phyloP scores from a whole-genome alignment of 805 yeast species.

The Ogataea ramenticola region DNA sequence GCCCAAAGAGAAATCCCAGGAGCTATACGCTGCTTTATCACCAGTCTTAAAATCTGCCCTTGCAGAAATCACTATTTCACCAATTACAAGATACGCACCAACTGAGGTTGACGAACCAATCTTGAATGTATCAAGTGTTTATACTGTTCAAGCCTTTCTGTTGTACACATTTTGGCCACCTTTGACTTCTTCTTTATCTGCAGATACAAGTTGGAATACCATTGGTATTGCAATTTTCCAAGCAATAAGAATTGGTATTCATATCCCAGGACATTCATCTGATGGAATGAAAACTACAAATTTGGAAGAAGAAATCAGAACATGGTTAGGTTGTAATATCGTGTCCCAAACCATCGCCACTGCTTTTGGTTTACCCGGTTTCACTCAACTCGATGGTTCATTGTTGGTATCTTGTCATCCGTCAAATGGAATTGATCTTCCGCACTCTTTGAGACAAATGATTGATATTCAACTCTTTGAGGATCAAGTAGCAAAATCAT shows the following conservation, averaged over 20 bases:
- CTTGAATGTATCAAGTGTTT: slow-evolving; percentile 83
- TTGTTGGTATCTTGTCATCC: slow-evolving; percentile 47
- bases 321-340: slow-evolving; percentile 92
- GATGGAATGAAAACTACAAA: slow-evolving; percentile 39
- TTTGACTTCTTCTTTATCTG: slow-evolving; percentile 84
- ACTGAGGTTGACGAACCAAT: slow-evolving; percentile 75
- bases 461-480: slow-evolving; percentile 80
- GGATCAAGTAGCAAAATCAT: slow-evolving; percentile 72
- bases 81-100: slow-evolving; percentile 79
- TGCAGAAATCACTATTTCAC: slow-evolving; percentile 85
- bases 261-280: slow-evolving; percentile 61
- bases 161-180: slow-evolving; percentile 95
- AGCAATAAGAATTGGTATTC: slow-evolving; percentile 87
- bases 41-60: slow-evolving; percentile 67
- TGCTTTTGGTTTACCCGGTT: slow-evolving; percentile 91
- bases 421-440: slow-evolving; percentile 38
- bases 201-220: slow-evolving; percentile 94
- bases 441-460: slow-evolving; percentile 63
- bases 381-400: slow-evolving; percentile 75
- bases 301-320: slow-evolving; percentile 71
- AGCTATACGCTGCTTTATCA: slow-evolving; percentile 53
- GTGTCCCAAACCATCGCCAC: slow-evolving; percentile 88
- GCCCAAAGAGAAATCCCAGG: slow-evolving; percentile 20
- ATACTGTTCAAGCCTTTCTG: slow-evolving; percentile 87
- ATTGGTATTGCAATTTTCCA: slow-evolving; percentile 90